phyloP scores from a whole-genome alignment of 176 grass and related monocot genomes.

The Avena atlantica region DNA sequence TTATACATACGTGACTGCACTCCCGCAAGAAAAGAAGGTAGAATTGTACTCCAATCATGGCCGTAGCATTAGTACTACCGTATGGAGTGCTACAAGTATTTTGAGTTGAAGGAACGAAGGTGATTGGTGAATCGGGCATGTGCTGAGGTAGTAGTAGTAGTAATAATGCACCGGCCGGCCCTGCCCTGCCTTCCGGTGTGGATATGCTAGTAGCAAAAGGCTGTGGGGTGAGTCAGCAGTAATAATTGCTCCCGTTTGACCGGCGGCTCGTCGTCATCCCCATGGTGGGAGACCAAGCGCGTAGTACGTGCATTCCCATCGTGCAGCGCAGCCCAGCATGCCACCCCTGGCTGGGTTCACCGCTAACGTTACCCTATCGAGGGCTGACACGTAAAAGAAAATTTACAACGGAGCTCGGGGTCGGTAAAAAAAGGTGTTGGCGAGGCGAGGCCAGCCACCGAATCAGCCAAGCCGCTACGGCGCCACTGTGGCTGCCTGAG shows the following conservation, averaged over 20 bases:
- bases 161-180: background rate
- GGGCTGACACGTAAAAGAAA: slow-evolving; percentile 36
- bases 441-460: too few relatives aligned
- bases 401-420: background rate
- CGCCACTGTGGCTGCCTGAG: too few relatives aligned
- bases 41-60: too few relatives aligned
- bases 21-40: too few relatives aligned
- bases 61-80: too few relatives aligned
- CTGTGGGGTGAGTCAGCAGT: slow-evolving; percentile 42
- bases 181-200: background rate
- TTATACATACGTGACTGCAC: background rate
- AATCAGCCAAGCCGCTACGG: too few relatives aligned
- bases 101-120: background rate
- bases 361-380: too few relatives aligned
- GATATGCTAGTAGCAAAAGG: background rate
- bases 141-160: background rate
- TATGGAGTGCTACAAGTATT: too few relatives aligned
- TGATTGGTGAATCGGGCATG: background rate
- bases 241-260: slow-evolving; percentile 69
- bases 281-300: slow-evolving; percentile 12
- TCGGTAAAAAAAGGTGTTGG: background rate
- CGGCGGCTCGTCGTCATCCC: slow-evolving; percentile 62
- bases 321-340: background rate
- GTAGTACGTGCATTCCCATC: background rate
- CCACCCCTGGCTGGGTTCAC: background rate